Evolutionary conservation across 2,329 filamentous ascomycete species (phyloP), one percentile per base, ranked within the genome.

Genomic region (Domatiomyces globalis): DNA sequence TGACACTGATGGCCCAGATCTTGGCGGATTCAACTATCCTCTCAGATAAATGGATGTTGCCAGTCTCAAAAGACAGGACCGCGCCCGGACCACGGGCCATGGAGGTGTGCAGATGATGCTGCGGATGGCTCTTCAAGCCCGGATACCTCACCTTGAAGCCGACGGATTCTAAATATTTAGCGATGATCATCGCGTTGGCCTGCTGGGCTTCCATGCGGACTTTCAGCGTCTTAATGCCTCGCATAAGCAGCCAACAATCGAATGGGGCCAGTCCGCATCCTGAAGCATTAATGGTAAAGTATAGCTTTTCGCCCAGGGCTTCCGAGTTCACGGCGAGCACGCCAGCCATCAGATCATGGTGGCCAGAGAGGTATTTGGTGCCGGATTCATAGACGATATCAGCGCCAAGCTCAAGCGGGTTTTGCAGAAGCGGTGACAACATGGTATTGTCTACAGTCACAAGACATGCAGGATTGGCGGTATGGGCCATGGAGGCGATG

Each of bases 121-220:
- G 92, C 4, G 92, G 89, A 69, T 98, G 92, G 9, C 87, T 94
- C 67, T 86, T 87, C 54, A 98, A 74, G 9, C 94, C 92, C 0
- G 92, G 92, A 66, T 95, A 98, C 55, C 92, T 85, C 48, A 98
- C 92, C 58, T 84, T 85, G 78, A 98, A 98, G 48, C 94, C 92
- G 60, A 85, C 85, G 2, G 76, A 74, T 67, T 98, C 90, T 49
- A 98, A 82, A 66, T 95, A 98, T 1, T 56, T 50, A 3, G 60
- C 58, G 1, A 98, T 95, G 49, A 78, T 76, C 70, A 92, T 85
- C 0, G 94, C 88, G 62, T 94, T 98, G 52, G 82, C 73, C 68
- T 98, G 92, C 69, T 98, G 94, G 73, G 94, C 94, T 66, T 98
- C 92, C 89, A 98, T 95, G 62, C 92, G 88, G 50, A 98, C 92